Evolutionary conservation across 176 grass and related monocot genomes (phyloP), one percentile per base, ranked within the genome.

Genomic region (Saccharum spontaneum): DNA sequence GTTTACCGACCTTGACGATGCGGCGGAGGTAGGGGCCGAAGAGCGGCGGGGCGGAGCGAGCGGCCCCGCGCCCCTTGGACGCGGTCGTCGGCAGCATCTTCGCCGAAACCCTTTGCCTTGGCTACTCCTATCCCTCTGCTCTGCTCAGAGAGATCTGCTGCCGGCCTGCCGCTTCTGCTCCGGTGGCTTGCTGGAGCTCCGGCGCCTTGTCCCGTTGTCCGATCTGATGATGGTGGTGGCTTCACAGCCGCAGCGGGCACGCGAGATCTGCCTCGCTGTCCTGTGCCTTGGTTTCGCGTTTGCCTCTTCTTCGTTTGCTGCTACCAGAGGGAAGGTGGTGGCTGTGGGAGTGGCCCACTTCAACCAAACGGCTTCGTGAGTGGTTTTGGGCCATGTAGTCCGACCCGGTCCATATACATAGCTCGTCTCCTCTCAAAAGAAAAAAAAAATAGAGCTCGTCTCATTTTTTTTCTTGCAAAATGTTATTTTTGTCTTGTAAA

Each of bases 11-110:
- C 97, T 98, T 98, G 81, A 98, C 90, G 87, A 98, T 94, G 79
- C 96, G 90, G 77, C 96, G 93, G 64, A 98, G 89, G 63, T 95
- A 98, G 10, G 91, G 96, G 49, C 93, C 88, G 66, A 95, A 89
- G 76, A 92, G 79, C 13, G 96, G 96, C 30, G 83, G 85, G 11
- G 96, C 63, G 5, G 93, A 85, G 70, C 83, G 80, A 20, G 73
- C 55, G 26, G 89, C 74, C 68, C 78, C 83, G 20, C 93, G 93
- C 40, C 87, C 96, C 82, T 92, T 98, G 54, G 96, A 89, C 83
- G 90, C 86, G 69, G 89, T 94, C 62, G 89, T 98, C 34, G 96
- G 96, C 79, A 98, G 91, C 93, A 98, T 98, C 87, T 28, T 85
- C 17, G 16, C 37, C 60, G 7, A 23, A 34, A 30, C 73, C 52